Percentiles rank a stretch among this genome's conserved stretches.
phyloP scores from a whole-genome alignment of 371 early-diverging fungal species.

The Lichtheimia corymbifera region DNA sequence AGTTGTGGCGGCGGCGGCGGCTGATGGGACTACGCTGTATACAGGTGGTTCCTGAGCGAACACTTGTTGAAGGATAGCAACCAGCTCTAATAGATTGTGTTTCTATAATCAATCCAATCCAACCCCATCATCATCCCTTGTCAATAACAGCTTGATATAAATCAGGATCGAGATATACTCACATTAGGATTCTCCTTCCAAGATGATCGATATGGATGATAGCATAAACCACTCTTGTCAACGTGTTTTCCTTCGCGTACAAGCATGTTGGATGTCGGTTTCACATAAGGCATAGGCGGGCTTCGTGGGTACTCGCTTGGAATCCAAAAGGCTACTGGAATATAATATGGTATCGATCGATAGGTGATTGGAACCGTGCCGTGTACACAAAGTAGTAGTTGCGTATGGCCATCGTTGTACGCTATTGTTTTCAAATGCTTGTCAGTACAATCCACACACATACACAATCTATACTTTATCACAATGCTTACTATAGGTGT shows the following conservation, averaged over 20 bases:
- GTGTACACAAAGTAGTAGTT: conserved; percentile 73
- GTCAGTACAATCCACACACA: too few species aligned
- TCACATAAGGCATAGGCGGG: conserved; percentile 85
- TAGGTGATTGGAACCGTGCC: conserved; percentile 90
- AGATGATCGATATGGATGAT: conserved; percentile 77
- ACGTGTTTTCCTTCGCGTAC: conserved; percentile 82
- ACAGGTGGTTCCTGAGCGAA: conserved; percentile 83
- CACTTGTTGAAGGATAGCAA: conserved; percentile 69
- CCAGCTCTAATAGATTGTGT: conserved; percentile 62
- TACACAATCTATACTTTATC: too few species aligned
- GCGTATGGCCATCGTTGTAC: conserved; percentile 73
- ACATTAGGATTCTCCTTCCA: conserved; percentile 56
- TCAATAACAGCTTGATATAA: neutral
- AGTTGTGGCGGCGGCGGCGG: neutral
- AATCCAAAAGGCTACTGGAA: conserved; percentile 89
- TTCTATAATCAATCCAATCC: conserved; percentile 33
- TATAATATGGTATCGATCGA: conserved; percentile 84
- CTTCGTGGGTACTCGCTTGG: conserved; percentile 81
- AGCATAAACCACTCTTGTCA: conserved; percentile 80
- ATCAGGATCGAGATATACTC: conserved; percentile 4
- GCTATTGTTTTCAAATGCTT: conserved; percentile 27
- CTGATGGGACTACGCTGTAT: conserved; percentile 57
- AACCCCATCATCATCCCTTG: neutral
- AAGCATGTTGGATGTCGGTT: conserved; percentile 86
- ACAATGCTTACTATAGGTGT: conserved; percentile 65